phyloP scores from a whole-genome alignment of 2,329 filamentous ascomycete species.

The Epichloe uncinata region DNA sequence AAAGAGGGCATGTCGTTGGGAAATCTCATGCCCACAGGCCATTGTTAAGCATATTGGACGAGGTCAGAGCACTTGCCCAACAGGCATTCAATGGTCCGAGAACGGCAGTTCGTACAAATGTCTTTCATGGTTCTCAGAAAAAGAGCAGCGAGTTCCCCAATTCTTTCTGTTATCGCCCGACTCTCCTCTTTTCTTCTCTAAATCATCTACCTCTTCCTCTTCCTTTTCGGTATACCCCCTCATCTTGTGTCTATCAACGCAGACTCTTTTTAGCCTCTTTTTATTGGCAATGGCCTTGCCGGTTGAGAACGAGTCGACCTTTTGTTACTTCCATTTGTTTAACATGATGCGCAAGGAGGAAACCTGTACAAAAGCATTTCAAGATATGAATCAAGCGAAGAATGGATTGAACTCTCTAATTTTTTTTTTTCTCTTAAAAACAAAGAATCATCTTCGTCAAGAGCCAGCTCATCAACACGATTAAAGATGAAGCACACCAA shows the following conservation, averaged over 20 bases:
- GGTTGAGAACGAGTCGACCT: not conserved
- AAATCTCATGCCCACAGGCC: too few relatives aligned
- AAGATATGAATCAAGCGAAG: not conserved
- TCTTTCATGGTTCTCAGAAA: not conserved
- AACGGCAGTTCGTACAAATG: not conserved
- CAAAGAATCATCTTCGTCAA: not conserved
- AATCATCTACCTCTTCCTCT: not conserved
- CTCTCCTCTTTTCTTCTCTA: not conserved
- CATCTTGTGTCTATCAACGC: not conserved
- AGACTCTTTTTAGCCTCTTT: not conserved
- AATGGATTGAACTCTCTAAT: not conserved
- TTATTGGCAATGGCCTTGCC: not conserved
- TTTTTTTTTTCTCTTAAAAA: not conserved
- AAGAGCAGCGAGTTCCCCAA: not conserved
- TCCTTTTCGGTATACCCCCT: not conserved
- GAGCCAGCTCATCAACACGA: not conserved
- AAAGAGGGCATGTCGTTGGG: too few relatives aligned
- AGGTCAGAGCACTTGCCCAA: not conserved
- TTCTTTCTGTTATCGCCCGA: not conserved
- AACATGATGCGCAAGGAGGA: not conserved
- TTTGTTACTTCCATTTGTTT: slow-evolving; percentile 1
- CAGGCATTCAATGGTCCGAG: not conserved
- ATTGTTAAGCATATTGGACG: not conserved
- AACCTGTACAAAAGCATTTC: not conserved
- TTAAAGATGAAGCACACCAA: not conserved